Conservation (phyloP, 1,284 basidiomycete genomes). For the Naganishia sp. region DNA sequence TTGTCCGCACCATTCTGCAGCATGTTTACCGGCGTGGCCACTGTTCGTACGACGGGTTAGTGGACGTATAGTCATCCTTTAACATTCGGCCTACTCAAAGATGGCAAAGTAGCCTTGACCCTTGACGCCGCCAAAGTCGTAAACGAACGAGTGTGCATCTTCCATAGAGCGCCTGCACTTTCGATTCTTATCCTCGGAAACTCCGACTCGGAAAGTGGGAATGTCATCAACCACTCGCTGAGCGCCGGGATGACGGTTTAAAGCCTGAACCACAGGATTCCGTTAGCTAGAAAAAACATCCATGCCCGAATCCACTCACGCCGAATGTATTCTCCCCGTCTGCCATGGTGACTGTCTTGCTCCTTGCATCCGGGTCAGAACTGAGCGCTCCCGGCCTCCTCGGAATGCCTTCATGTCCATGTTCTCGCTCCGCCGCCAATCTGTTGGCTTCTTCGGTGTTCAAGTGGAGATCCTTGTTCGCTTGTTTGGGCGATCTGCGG, state of each 20-base stretch:
- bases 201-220: constrained; percentile 74
- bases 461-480: constrained; percentile 13
- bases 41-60: constrained; percentile 34
- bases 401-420: constrained; percentile 2
- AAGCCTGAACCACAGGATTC: constrained; percentile 31
- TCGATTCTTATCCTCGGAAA: constrained; percentile 80
- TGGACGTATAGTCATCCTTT: neutral
- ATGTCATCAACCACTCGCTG: constrained; percentile 53
- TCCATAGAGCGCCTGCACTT: constrained; percentile 94
- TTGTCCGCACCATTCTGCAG: constrained; percentile 97
- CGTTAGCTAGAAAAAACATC: neutral
- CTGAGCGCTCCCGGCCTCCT: constrained; percentile 42
- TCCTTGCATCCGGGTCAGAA: constrained; percentile 65
- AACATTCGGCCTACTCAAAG: constrained; percentile 66
- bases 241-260: constrained; percentile 39
- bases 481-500: constrained; percentile 23
- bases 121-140: constrained; percentile 84
- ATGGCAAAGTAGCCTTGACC: constrained; percentile 98
- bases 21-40: constrained; percentile 97
- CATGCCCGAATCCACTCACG: constrained; percentile 56
- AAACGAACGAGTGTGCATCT: constrained; percentile 93
- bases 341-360: constrained; percentile 71
- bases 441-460: constrained; percentile 20
- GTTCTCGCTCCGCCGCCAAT: constrained; percentile 17
- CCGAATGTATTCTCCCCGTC: constrained; percentile 71